These are phyloP conservation scores for Amphichorda felina DNA, from an alignment of 2,329 filamentous ascomycete species.

Conservation along the genomic window DNA sequence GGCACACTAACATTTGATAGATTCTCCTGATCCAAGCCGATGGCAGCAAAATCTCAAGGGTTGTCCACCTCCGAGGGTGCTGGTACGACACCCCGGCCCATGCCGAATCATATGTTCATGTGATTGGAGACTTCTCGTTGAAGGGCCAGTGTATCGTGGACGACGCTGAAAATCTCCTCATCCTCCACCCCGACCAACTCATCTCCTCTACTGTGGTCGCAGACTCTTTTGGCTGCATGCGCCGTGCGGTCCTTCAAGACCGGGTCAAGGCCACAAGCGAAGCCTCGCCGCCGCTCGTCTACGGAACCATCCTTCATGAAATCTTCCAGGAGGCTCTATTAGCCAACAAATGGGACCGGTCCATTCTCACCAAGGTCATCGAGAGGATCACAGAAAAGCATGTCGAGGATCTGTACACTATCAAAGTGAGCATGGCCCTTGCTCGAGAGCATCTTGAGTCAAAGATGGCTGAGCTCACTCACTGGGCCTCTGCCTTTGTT, in stretches of 20 bases:
- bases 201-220: conserved; percentile 91
- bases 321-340: conserved; percentile 86
- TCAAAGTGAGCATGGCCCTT: conserved; percentile 60
- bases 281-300: conserved; percentile 69
- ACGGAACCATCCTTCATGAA: conserved; percentile 89
- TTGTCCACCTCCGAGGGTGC: conserved; percentile 68
- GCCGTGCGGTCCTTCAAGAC: conserved; percentile 87
- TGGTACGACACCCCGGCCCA: conserved; percentile 77
- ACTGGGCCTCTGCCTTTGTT: conserved; percentile 78
- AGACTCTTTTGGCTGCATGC: conserved; percentile 88
- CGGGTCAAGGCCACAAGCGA: conserved; percentile 84
- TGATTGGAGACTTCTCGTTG: conserved; percentile 66
- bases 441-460: conserved; percentile 71
- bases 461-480: conserved; percentile 70
- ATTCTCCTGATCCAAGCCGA: conserved; percentile 76
- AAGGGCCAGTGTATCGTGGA: conserved; percentile 70
- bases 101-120: conserved; percentile 67
- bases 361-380: conserved; percentile 56
- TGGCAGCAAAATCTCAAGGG: conserved; percentile 49
- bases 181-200: conserved; percentile 89
- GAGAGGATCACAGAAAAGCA: conserved; percentile 61
- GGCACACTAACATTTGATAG: conserved; percentile 28
- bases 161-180: conserved; percentile 71
- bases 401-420: conserved; percentile 80
- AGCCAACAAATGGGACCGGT: conserved; percentile 66